phyloP scores from a whole-genome alignment of 2,329 filamentous ascomycete species.

The Zopfia rhizophila region DNA sequence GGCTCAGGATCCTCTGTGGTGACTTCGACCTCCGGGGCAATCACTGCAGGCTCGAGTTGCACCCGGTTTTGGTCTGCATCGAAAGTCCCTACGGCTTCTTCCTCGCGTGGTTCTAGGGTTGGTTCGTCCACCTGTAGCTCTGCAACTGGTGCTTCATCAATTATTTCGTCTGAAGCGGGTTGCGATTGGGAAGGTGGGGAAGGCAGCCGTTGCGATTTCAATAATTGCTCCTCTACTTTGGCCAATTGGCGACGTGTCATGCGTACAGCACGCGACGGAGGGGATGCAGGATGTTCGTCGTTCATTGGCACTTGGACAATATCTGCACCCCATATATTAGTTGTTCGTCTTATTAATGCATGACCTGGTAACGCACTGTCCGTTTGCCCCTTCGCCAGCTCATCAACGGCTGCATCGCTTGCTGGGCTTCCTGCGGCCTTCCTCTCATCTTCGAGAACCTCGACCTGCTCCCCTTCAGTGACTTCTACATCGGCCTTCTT shows the following conservation, averaged over 20 bases:
- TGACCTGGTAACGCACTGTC: slow-evolving; percentile 30
- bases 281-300: slow-evolving; percentile 34
- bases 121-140: slow-evolving; percentile 10
- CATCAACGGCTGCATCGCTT: slow-evolving; percentile 34
- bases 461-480: slow-evolving; percentile 25
- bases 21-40: slow-evolving; percentile 30
- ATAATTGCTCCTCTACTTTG: slow-evolving; percentile 43
- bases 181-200: slow-evolving; percentile 20
- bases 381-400: slow-evolving; percentile 21
- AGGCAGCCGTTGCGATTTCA: slow-evolving; percentile 31
- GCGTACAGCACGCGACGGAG: slow-evolving; percentile 40
- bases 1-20: slow-evolving; percentile 37
- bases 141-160: slow-evolving; percentile 5
- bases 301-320: slow-evolving; percentile 27
- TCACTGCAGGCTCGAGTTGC: slow-evolving; percentile 2
- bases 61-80: slow-evolving; percentile 3
- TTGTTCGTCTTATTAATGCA: slow-evolving; percentile 18
- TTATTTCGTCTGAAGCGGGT: slow-evolving; percentile 11
- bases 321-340: slow-evolving; percentile 31
- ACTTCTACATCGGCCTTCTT: slow-evolving; percentile 38
- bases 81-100: slow-evolving; percentile 8
- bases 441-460: slow-evolving; percentile 33
- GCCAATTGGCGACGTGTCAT: slow-evolving; percentile 49
- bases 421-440: slow-evolving; percentile 30
- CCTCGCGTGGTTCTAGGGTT: slow-evolving; percentile 16